phyloP scores from a whole-genome alignment of 257 asterid species.

The Solanum chmielewskii region DNA sequence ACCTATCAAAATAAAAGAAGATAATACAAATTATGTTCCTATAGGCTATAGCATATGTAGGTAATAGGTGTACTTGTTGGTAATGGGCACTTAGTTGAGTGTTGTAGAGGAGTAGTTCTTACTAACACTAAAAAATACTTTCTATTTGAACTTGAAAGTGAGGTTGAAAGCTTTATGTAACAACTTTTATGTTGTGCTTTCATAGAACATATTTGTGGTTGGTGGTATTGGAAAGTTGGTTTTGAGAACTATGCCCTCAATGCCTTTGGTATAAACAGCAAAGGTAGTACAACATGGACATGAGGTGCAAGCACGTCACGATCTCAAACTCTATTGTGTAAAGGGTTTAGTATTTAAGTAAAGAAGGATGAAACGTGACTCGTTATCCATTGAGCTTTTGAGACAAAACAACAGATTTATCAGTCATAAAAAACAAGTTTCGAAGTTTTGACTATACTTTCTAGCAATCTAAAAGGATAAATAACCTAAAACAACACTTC shows the following conservation, averaged over 20 bases:
- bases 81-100: neutral
- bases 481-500: no score
- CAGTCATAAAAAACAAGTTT: neutral
- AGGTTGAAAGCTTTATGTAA: neutral
- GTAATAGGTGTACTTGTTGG: neutral
- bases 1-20: no score
- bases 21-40: no score
- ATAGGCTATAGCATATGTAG: no score
- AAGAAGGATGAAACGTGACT: neutral
- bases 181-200: neutral
- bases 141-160: neutral
- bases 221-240: neutral
- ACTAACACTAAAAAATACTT: neutral
- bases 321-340: neutral
- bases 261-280: neutral
- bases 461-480: neutral
- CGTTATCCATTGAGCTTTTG: neutral
- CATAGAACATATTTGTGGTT: neutral
- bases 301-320: neutral
- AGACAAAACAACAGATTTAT: neutral
- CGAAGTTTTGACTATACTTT: neutral
- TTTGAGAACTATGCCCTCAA: neutral
- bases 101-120: neutral
- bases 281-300: neutral
- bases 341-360: neutral